Evolutionary conservation across 2,329 filamentous ascomycete genomes (phyloP).

Genomic region (Scleromitrula shiraiana): DNA sequence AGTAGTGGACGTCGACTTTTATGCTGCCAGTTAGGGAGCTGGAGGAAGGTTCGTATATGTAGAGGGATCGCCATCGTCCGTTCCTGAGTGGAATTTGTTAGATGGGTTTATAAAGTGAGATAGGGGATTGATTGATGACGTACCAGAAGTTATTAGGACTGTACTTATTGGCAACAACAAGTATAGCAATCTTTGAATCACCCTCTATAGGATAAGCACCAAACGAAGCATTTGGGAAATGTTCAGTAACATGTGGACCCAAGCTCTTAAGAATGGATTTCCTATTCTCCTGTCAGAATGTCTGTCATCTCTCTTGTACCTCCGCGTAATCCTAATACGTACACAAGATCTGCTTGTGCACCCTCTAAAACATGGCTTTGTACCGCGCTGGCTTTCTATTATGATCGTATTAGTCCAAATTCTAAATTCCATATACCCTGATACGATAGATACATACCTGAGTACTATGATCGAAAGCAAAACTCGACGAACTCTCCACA

Average conservation of each 20-base stretch:
- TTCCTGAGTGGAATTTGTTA: slow-evolving; percentile 51
- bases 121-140: slow-evolving; percentile 11
- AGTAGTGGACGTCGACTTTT: slow-evolving; percentile 97
- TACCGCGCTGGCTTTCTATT: slow-evolving; percentile 69
- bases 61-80: slow-evolving; percentile 88
- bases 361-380: slow-evolving; percentile 77
- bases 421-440: too few relatives aligned
- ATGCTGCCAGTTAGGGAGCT: slow-evolving; percentile 67
- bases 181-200: slow-evolving; percentile 67
- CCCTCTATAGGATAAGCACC: slow-evolving; percentile 76
- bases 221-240: slow-evolving; percentile 75
- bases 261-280: slow-evolving; percentile 79
- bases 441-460: slow-evolving; percentile 43
- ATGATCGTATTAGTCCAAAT: neutral
- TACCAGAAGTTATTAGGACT: slow-evolving; percentile 97
- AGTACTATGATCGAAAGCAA: slow-evolving; percentile 76
- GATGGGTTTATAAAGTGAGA: too few relatives aligned
- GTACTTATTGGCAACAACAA: slow-evolving; percentile 93
- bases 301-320: neutral
- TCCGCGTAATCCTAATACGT: slow-evolving; percentile 31
- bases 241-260: slow-evolving; percentile 69
- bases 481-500: slow-evolving; percentile 78
- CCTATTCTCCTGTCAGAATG: slow-evolving; percentile 36
- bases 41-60: slow-evolving; percentile 66
- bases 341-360: slow-evolving; percentile 72